These are phyloP conservation scores for Dictyostelium capitatum DNA, from an alignment of 78 protist species.

Conservation along the genomic window DNA sequence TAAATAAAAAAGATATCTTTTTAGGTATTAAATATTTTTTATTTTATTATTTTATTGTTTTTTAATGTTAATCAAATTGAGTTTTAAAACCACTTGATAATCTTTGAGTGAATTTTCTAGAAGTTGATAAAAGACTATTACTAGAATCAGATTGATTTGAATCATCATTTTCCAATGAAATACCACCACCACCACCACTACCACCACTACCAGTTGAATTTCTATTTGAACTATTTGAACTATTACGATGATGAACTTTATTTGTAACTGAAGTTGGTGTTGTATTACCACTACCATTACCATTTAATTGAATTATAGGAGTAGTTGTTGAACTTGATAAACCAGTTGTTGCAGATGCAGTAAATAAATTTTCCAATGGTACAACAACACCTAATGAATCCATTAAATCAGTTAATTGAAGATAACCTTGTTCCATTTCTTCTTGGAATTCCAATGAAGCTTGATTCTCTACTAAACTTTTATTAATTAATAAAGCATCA, in stretches of 20 bases:
- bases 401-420: conserved; percentile 32
- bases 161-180: background rate
- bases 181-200: background rate
- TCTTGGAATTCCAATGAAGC: conserved; percentile 63
- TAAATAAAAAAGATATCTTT: too few relatives aligned
- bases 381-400: conserved; percentile 23
- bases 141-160: background rate
- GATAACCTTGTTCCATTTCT: conserved; percentile 75
- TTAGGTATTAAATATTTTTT: background rate
- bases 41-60: background rate
- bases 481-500: conserved; percentile 29
- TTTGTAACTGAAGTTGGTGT: conserved; percentile 1
- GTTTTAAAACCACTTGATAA: conserved; percentile 34
- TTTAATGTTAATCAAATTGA: background rate
- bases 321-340: background rate
- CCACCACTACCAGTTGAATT: background rate
- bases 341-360: background rate
- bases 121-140: conserved; percentile 8
- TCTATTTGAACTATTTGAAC: background rate
- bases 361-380: conserved; percentile 65
- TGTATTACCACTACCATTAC: background rate
- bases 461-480: background rate
- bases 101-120: conserved; percentile 55
- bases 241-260: background rate
- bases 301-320: conserved; percentile 6